A percentile compares a stretch with the other conserved stretches of the same genome.
Conservation (phyloP, 176 grass and related monocot genomes). For the Eleusine indica region DNA sequence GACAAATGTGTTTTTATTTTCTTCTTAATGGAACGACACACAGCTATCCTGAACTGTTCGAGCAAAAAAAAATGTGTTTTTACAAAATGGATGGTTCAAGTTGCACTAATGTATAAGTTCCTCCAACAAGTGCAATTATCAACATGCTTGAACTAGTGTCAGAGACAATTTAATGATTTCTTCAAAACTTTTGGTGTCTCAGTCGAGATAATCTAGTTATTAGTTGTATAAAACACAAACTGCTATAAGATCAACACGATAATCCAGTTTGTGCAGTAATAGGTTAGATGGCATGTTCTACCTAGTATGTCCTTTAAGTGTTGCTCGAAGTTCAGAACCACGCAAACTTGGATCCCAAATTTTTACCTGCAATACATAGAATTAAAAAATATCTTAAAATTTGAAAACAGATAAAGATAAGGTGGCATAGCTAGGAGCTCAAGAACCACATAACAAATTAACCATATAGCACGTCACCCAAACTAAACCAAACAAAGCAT, state of each 20-base stretch:
- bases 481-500: constrained; percentile 9
- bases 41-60: too few relatives aligned
- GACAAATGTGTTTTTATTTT: background rate
- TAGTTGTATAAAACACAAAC: constrained; percentile 9
- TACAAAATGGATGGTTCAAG: constrained; percentile 35
- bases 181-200: constrained; percentile 25
- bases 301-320: constrained; percentile 98
- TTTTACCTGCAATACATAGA: constrained; percentile 67
- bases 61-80: constrained; percentile 2
- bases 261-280: constrained; percentile 25
- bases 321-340: constrained; percentile 94
- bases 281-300: constrained; percentile 36
- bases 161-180: background rate
- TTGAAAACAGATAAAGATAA: constrained; percentile 26
- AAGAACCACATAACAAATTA: constrained; percentile 23
- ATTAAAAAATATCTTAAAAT: constrained; percentile 17
- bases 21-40: too few relatives aligned
- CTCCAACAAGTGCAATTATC: background rate
- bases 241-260: background rate
- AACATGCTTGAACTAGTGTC: background rate
- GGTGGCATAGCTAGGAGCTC: constrained; percentile 34
- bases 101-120: constrained; percentile 8
- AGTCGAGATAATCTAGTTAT: constrained; percentile 7
- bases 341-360: constrained; percentile 99
- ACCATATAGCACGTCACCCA: constrained; percentile 30